Evolutionary conservation across 202 grass and related monocot species (phyloP).

Genomic region (Setaria viridis): DNA sequence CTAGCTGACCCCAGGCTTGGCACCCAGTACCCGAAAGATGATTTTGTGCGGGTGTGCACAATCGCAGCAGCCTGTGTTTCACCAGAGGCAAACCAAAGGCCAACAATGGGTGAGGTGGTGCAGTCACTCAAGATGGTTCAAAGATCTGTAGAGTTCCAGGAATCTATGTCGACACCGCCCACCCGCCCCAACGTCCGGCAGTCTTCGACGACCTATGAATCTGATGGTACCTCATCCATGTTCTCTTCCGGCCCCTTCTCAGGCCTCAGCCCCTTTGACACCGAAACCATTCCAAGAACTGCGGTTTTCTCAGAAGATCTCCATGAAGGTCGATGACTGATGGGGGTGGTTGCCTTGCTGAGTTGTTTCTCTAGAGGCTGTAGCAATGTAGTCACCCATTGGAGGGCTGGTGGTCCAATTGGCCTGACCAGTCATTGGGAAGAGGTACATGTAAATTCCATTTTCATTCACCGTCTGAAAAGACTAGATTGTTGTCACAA

Average conservation of each 20-base stretch:
- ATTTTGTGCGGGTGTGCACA: conserved; percentile 95
- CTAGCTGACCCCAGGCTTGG: conserved; percentile 76
- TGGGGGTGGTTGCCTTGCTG: conserved; percentile 8
- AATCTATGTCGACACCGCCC: conserved; percentile 63
- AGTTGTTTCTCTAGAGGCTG: conserved; percentile 47
- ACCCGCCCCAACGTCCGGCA: conserved; percentile 60
- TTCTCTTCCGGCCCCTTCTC: conserved; percentile 98
- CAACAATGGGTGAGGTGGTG: conserved; percentile 98
- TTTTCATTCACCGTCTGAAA: conserved; percentile 47
- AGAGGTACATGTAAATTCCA: conserved; percentile 63
- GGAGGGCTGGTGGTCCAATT: conserved; percentile 48
- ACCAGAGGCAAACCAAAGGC: conserved; percentile 87
- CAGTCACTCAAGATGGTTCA: conserved; percentile 99
- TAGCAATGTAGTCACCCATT: conserved; percentile 40
- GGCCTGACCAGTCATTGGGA: conserved; percentile 34
- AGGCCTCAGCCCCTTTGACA: conserved; percentile 87
- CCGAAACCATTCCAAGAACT: conserved; percentile 76
- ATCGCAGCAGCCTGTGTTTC: conserved; percentile 97
- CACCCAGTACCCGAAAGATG: conserved; percentile 81
- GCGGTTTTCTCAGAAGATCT: conserved; percentile 93
- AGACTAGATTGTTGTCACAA: conserved; percentile 40
- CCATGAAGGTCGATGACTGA: conserved; percentile 83
- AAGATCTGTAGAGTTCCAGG: conserved; percentile 73
- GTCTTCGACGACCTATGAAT: conserved; percentile 72
- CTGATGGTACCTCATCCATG: conserved; percentile 96